Percentiles rank a stretch among this genome's conserved stretches.
Conservation (phyloP, 345 rosid species). For the Corymbia maculata region DNA sequence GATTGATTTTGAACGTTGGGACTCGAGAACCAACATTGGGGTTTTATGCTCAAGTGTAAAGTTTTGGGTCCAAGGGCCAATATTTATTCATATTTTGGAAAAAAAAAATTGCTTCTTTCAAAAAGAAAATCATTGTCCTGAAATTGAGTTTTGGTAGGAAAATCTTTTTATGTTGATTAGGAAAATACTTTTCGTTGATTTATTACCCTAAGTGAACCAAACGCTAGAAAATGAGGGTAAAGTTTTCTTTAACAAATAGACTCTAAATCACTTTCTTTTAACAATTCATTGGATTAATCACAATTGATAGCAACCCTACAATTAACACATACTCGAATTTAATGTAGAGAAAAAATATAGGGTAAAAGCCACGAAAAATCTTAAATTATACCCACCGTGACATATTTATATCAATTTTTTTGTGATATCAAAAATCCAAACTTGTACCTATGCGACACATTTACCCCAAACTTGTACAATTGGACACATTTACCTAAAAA, state of each 20-base stretch:
- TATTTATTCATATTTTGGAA: too few species aligned
- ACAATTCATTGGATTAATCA: not conserved
- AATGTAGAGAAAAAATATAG: not conserved
- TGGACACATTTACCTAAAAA: too few species aligned
- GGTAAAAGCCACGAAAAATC: too few species aligned
- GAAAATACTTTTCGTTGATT: fast-evolving
- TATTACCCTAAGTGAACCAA: not conserved
- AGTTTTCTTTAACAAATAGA: not conserved
- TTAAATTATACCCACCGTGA: too few species aligned
- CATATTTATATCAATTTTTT: too few species aligned
- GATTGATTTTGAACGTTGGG: not conserved
- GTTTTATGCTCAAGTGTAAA: too few species aligned
- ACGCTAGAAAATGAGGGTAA: fast-evolving
- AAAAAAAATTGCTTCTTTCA: fast-evolving
- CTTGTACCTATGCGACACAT: too few species aligned
- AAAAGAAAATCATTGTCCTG: not conserved
- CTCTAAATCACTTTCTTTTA: not conserved
- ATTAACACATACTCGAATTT: not conserved
- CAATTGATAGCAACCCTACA: not conserved
- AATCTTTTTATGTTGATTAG: too few species aligned
- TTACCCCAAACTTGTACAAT: too few species aligned
- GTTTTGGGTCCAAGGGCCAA: not conserved
- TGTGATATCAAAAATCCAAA: too few species aligned
- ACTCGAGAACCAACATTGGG: not conserved
- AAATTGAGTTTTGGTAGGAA: too few species aligned